Base-by-base conservation (phyloP, 2,329 filamentous ascomycete genomes). In the Pochonia chlamydosporia region DNA sequence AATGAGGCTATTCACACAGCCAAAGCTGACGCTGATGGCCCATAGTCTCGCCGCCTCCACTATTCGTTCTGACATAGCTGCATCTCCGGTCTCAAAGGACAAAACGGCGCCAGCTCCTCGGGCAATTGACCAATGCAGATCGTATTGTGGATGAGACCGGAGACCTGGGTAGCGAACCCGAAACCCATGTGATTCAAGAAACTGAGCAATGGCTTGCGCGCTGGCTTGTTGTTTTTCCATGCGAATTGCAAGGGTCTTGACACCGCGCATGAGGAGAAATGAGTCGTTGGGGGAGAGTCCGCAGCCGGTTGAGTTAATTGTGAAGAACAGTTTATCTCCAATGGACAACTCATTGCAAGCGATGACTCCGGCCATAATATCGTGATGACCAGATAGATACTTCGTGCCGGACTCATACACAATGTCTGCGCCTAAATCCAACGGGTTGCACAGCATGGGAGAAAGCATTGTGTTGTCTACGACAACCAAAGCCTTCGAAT, bases 401-500 rank as follows among this genome's bases (percentile, higher is more conserved):
- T 99, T 99, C 21, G 93, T 99, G 47, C 93, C 93, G 23, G 88
- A 95, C 72, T 99, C 93, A 69, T 99, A 99, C 47, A 95, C 89
- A 56, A 99, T 87, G 60, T 99, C 93, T 14, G 92, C 91, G 48
- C 95, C 93, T 24, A 97, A 78, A 51, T 97, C 92, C 16, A 99
- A 81, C 5, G 93, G 93, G 70, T 96, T 97, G 61, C 85, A 85
- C 7, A 99, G 82, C 74, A 96, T 85, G 10, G 93, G 93, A 2
- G 91, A 96, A 55, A 99, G 84, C 93, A 99, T 99, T 49, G 93
- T 99, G 73, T 99, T 99, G 70, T 99, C 93, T 23, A 97, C 93
- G 2, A 91, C 83, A 14, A 99, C 90, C 35, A 97, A 73, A 23
- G 89, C 87, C 52, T 80, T 81, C 7, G 85, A 74, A 66, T 93